Conservation (phyloP, 116 monocot species). For the Posidonia oceanica region DNA sequence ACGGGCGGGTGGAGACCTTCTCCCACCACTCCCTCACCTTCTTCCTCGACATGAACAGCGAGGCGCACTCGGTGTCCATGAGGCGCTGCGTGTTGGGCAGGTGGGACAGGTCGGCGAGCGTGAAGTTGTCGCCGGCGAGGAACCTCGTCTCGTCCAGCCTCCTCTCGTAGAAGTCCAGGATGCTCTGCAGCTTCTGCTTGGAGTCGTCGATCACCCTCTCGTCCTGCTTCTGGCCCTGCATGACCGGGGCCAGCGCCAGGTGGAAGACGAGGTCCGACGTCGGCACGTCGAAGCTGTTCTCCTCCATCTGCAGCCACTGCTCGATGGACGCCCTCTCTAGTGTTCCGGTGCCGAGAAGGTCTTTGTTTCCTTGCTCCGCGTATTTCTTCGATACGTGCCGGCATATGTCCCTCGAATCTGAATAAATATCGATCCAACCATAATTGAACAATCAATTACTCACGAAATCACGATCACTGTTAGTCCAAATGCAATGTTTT, state of each 20-base stretch:
- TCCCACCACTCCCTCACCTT: slow-evolving; percentile 28
- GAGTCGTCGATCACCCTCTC: slow-evolving; percentile 1
- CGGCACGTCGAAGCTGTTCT: slow-evolving; percentile 19
- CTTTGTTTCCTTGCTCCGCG: slow-evolving; percentile 29
- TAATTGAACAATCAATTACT: too few relatives aligned
- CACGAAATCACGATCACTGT: too few relatives aligned
- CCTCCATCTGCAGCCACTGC: slow-evolving; percentile 36
- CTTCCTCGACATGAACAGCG: slow-evolving; percentile 11
- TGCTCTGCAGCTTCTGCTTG: slow-evolving; percentile 12
- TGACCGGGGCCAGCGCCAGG: slow-evolving; percentile 8
- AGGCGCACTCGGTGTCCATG: slow-evolving; percentile 12
- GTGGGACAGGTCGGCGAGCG: slow-evolving; percentile 34
- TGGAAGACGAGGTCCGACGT: slow-evolving; percentile 16
- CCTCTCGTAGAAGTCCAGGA: slow-evolving; percentile 22
- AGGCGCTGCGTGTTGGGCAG: slow-evolving; percentile 20
- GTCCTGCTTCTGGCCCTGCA: not conserved
- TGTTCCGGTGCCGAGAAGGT: slow-evolving; percentile 38
- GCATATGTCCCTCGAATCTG: slow-evolving; percentile 53
- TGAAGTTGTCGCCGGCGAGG: slow-evolving; percentile 31
- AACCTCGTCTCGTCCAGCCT: slow-evolving; percentile 14
- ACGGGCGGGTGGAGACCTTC: slow-evolving; percentile 14
- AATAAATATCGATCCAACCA: too few relatives aligned
- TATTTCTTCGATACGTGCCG: slow-evolving; percentile 36
- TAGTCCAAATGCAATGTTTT: too few relatives aligned
- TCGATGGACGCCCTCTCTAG: slow-evolving; percentile 53